Percentiles rank a stretch among this genome's conserved stretches.
Conservation (phyloP, 768 basidiomycete genomes). For the Agaricus sinodeliciosus region DNA sequence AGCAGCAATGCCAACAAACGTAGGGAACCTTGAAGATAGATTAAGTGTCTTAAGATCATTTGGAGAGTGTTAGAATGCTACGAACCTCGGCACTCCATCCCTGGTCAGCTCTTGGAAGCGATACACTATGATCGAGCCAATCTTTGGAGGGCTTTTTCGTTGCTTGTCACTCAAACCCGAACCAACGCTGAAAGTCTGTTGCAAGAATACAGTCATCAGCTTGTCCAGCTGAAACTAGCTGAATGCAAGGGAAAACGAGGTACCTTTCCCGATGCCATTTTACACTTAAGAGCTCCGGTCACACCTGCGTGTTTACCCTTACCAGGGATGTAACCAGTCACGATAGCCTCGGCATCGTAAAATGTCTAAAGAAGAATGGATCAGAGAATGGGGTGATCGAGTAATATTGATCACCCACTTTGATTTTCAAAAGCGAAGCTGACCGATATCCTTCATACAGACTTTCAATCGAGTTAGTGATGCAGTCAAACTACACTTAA, state of each 20-base stretch:
- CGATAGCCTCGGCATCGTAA: slow-evolving; percentile 54
- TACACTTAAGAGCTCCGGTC: slow-evolving; percentile 46
- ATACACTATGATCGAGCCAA: slow-evolving; percentile 50
- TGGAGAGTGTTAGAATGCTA: background rate
- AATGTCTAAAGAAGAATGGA: slow-evolving; percentile 32
- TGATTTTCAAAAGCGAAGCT: slow-evolving; percentile 46
- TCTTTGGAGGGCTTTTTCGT: slow-evolving; percentile 45
- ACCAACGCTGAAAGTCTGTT: slow-evolving; percentile 49
- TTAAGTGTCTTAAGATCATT: background rate
- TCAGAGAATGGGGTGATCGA: background rate
- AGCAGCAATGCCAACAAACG: slow-evolving; percentile 42
- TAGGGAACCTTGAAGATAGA: slow-evolving; percentile 39
- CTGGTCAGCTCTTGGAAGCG: slow-evolving; percentile 55
- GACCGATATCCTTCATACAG: slow-evolving; percentile 45
- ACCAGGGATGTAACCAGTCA: slow-evolving; percentile 50
- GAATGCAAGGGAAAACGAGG: background rate
- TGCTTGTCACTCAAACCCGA: slow-evolving; percentile 49
- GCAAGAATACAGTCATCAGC: too few relatives aligned
- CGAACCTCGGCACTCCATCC: slow-evolving; percentile 50
- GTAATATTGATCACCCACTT: slow-evolving; percentile 22
- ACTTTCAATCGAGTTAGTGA: background rate
- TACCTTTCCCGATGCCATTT: slow-evolving; percentile 58
- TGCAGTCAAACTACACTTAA: background rate
- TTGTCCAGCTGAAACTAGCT: background rate
- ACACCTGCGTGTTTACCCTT: slow-evolving; percentile 44